Evolutionary conservation across 2,329 filamentous ascomycete genomes (phyloP).

Genomic region (Trichoderma breve): DNA sequence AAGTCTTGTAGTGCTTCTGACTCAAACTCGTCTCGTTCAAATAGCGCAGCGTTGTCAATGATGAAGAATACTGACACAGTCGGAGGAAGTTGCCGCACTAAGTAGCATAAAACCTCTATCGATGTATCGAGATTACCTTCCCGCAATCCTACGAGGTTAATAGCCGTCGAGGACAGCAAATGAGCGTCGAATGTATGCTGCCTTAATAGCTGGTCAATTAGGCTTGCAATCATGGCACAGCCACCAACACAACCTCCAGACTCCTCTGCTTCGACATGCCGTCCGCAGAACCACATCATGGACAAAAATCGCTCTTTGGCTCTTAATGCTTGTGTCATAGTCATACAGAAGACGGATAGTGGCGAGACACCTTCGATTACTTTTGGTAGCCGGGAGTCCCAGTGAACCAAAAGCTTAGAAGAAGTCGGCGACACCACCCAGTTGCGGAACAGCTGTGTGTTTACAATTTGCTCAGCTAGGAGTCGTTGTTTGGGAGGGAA

Average conservation of each 20-base stretch:
- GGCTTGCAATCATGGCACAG: conserved; percentile 14
- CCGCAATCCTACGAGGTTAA: background rate
- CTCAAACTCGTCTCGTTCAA: background rate
- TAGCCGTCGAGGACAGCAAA: background rate
- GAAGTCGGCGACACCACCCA: background rate
- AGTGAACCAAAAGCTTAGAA: background rate
- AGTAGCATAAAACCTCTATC: background rate
- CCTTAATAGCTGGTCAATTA: conserved; percentile 19
- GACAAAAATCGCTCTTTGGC: background rate
- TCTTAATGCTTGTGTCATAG: background rate
- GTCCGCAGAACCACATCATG: background rate
- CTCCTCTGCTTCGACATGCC: background rate
- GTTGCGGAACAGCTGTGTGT: background rate
- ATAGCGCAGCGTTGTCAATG: background rate
- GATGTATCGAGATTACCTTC: background rate
- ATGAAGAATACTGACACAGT: background rate
- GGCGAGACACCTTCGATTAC: background rate
- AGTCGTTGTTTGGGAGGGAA: background rate
- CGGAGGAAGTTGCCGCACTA: background rate
- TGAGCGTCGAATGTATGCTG: conserved; percentile 17
- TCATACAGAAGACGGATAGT: conserved; percentile 4
- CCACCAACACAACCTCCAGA: background rate
- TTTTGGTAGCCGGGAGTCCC: background rate
- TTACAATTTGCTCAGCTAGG: background rate
- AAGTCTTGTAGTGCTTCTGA: background rate